Evolutionary conservation across 352 stramenopile genomes (phyloP), one percentile per base, ranked within the genome.

Genomic region (Globisporangium abappressorium): DNA sequence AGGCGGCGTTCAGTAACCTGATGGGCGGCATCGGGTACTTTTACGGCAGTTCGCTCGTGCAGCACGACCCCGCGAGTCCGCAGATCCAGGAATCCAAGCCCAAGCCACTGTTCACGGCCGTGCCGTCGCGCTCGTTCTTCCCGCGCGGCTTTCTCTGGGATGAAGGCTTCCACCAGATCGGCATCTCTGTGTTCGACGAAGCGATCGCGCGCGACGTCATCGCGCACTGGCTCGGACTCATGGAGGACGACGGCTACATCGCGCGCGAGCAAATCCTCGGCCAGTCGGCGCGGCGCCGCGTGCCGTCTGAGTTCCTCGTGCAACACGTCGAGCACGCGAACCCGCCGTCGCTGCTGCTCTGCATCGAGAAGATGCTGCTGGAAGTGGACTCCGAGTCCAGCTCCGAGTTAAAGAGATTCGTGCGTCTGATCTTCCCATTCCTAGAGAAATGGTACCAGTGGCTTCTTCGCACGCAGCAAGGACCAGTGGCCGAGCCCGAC

Each of bases 141-240:
- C 94, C 94, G 12, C 80, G 94, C 24, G 94, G 94, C 0, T 98
- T 98, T 57, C 57, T 98, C 1, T 98, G 94, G 94, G 94, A 98
- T 65, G 94, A 98, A 88, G 93, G 94, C 15, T 98, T 98, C 71
- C 94, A 98, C 68, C 88, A 97, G 74, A 75, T 98, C 18, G 77
- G 96, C 3, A 79, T 98, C 47, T 73, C 68, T 3, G 64, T 78
- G 2, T 98, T 95, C 69, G 88, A 98, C 68, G 61, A 73, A 6
- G 65, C 63, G 12, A 82, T 97, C 49, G 84, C 84, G 8, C 75
- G 77, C 18, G 85, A 98, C 62, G 80, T 97, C 24, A 74, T 98
- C 20, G 75, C 77, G 0, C 89, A 97, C 68, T 98, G 94, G 94
- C 66, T 98, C 43, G 72, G 71, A 2, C 58, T 93, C 0, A 97